Conservation (phyloP, 2,329 filamentous ascomycete species). For the Fusarium setosum region DNA sequence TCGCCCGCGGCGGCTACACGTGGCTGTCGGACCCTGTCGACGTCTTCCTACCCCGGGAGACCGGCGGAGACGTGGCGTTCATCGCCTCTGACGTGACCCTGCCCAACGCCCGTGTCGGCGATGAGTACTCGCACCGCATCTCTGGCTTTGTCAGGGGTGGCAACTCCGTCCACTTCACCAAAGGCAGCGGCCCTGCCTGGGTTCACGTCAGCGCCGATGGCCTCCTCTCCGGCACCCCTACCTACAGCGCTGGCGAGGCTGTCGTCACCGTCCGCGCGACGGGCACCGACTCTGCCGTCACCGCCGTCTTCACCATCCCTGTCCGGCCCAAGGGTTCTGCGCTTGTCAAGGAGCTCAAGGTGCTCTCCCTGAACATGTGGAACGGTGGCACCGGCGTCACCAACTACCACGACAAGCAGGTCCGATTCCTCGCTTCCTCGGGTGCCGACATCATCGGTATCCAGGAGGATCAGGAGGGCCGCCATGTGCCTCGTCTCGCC, state of each 20-base stretch:
- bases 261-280: conserved; percentile 45
- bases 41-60: conserved; percentile 39
- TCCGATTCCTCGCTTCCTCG: conserved; percentile 47
- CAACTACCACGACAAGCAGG: conserved; percentile 53
- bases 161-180: conserved; percentile 43
- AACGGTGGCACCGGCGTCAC: conserved; percentile 50
- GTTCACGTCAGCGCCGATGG: conserved; percentile 47
- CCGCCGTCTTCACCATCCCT: conserved; percentile 47
- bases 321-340: conserved; percentile 39
- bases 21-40: conserved; percentile 50
- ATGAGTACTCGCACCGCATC: conserved; percentile 47
- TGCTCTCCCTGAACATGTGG: conserved; percentile 56
- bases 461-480: conserved; percentile 49
- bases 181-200: conserved; percentile 46
- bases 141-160: conserved; percentile 47
- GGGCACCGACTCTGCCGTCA: conserved; percentile 38
- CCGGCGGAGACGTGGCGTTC: conserved; percentile 42
- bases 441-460: conserved; percentile 52
- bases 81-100: conserved; percentile 45
- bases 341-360: conserved; percentile 49
- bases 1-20: conserved; percentile 50
- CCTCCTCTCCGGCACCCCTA: conserved; percentile 50
- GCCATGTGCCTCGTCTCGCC: conserved; percentile 48
- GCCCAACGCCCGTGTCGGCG: conserved; percentile 50
- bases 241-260: conserved; percentile 23